Percentiles rank a stretch among this genome's conserved stretches.
phyloP scores from a whole-genome alignment of 208 protist species.

The Trypanosoma theileri region DNA sequence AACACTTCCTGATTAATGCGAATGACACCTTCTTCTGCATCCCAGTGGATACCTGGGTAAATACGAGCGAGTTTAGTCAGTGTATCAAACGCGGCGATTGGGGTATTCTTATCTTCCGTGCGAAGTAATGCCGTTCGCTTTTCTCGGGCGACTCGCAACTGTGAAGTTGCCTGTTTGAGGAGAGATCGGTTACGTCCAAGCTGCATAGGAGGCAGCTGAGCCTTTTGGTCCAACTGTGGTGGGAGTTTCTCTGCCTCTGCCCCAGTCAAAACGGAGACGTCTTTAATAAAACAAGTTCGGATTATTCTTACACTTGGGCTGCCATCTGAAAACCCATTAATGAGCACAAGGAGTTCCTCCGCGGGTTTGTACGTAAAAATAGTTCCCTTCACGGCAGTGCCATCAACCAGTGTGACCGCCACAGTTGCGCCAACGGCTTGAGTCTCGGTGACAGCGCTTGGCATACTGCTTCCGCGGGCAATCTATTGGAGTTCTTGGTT shows the following conservation, averaged over 20 bases:
- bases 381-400: constrained; percentile 58
- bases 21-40: constrained; percentile 69
- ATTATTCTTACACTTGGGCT: constrained; percentile 68
- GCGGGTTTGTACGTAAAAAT: constrained; percentile 85
- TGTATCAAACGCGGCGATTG: constrained; percentile 73
- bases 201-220: constrained; percentile 76
- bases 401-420: constrained; percentile 59
- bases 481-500: constrained; percentile 10
- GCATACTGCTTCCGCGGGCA: constrained; percentile 29
- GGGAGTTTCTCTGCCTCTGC: constrained; percentile 49
- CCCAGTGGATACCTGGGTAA: constrained; percentile 82
- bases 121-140: constrained; percentile 42
- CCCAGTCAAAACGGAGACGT: constrained; percentile 40
- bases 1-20: constrained; percentile 70
- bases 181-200: constrained; percentile 82
- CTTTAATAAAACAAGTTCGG: constrained; percentile 75
- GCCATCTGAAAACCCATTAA: constrained; percentile 47
- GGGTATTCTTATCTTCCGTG: constrained; percentile 45
- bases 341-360: constrained; percentile 69
- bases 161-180: constrained; percentile 68
- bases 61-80: constrained; percentile 62
- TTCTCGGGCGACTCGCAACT: constrained; percentile 66
- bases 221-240: constrained; percentile 51
- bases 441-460: constrained; percentile 45
- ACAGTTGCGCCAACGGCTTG: constrained; percentile 74